These are phyloP conservation scores for Cryptosporidium ryanae DNA, from an alignment of 169 alveolate genomes.

Conservation along the genomic window DNA sequence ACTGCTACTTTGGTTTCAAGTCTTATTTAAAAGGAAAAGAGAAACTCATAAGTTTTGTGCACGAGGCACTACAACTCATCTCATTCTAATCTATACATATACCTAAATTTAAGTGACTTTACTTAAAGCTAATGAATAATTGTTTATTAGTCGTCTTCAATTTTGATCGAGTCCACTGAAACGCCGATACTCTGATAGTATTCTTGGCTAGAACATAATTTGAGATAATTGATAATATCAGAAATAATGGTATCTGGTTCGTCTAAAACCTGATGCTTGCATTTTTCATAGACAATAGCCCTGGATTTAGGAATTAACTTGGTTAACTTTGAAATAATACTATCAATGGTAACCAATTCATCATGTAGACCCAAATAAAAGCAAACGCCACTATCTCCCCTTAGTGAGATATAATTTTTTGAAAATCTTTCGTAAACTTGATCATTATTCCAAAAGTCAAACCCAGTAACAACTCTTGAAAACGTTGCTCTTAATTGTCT, in stretches of 20 bases:
- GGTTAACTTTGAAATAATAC: constrained; percentile 16
- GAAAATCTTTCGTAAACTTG: constrained; percentile 11
- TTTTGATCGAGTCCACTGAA: constrained; percentile 40
- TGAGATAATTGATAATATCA: constrained; percentile 34
- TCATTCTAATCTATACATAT: background rate
- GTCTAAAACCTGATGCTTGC: constrained; percentile 59
- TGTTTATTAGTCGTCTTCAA: constrained; percentile 1
- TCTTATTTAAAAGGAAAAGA: no score
- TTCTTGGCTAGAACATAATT: background rate
- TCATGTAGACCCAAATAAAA: constrained; percentile 61
- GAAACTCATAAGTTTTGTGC: no score
- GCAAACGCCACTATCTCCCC: constrained; percentile 58
- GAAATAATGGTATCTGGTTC: constrained; percentile 19
- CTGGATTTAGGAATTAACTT: constrained; percentile 25
- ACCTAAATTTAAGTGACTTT: background rate
- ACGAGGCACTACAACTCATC: no score
- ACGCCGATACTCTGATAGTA: constrained; percentile 31
- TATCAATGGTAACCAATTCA: constrained; percentile 34
- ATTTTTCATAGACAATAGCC: constrained; percentile 20
- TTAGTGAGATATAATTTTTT: constrained; percentile 12
- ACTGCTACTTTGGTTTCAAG: no score
- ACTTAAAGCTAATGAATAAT: background rate
- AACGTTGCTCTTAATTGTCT: constrained; percentile 58
- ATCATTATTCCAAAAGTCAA: constrained; percentile 58
- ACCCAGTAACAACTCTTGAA: constrained; percentile 50